Conservation (phyloP, 1,284 basidiomycete genomes). For the Marasmius fiardii region DNA sequence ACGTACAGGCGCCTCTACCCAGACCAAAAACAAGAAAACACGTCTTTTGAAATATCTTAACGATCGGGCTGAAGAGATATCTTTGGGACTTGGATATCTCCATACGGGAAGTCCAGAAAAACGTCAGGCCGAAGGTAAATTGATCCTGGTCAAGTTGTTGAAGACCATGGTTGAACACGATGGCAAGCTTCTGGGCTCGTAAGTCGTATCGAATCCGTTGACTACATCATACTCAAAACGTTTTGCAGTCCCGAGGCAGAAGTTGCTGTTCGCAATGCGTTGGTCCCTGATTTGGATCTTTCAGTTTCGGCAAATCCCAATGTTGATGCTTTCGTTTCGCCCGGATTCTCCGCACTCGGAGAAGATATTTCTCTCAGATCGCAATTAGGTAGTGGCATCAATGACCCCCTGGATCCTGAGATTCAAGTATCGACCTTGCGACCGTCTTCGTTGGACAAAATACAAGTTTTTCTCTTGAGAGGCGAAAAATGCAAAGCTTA, state of each 20-base stretch:
- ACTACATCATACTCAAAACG: slow-evolving; percentile 16
- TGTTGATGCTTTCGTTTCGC: not conserved
- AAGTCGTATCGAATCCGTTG: slow-evolving; percentile 40
- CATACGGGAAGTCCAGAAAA: slow-evolving; percentile 48
- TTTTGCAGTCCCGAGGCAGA: slow-evolving; percentile 66
- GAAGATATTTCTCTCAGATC: slow-evolving; percentile 5
- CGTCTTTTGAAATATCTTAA: slow-evolving; percentile 75
- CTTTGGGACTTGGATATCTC: slow-evolving; percentile 73
- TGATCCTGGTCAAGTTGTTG: slow-evolving; percentile 73
- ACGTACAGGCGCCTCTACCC: slow-evolving; percentile 56
- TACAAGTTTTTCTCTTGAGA: slow-evolving; percentile 74
- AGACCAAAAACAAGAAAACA: slow-evolving; percentile 82
- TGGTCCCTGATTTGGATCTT: slow-evolving; percentile 45
- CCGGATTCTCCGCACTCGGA: slow-evolving; percentile 9
- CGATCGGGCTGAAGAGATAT: slow-evolving; percentile 73
- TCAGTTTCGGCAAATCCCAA: slow-evolving; percentile 4
- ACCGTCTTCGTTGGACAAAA: slow-evolving; percentile 67
- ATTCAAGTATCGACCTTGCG: slow-evolving; percentile 50
- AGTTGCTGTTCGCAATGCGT: slow-evolving; percentile 48
- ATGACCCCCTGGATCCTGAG: slow-evolving; percentile 35
- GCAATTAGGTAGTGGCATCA: not conserved
- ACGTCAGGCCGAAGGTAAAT: slow-evolving; percentile 70
- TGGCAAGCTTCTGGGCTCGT: slow-evolving; percentile 83
- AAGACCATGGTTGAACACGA: slow-evolving; percentile 84
- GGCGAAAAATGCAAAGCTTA: slow-evolving; percentile 89